These are phyloP conservation scores for Talaromyces proteolyticus DNA, from an alignment of 495 filamentous ascomycete species.

Conservation along the genomic window DNA sequence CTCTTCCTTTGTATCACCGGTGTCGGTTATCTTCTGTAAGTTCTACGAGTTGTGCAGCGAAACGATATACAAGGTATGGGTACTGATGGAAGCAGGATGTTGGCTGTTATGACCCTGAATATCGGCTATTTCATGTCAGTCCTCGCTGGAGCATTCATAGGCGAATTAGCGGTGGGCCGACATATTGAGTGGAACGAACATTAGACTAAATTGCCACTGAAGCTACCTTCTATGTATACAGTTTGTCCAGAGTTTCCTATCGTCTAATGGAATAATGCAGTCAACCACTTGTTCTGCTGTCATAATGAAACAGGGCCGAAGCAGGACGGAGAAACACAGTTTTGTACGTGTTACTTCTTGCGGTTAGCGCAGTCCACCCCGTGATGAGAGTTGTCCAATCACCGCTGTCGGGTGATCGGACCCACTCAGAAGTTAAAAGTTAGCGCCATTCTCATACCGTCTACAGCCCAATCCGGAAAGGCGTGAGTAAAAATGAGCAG, in stretches of 20 bases:
- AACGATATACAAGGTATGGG: constrained; percentile 3
- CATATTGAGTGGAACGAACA: constrained; percentile 36
- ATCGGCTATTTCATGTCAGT: constrained; percentile 92
- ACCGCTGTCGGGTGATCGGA: neutral
- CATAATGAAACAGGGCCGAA: no score
- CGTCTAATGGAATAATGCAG: no score
- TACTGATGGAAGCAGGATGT: constrained; percentile 58
- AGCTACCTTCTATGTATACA: no score
- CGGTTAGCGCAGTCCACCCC: no score
- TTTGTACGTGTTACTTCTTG: no score
- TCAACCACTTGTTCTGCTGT: no score
- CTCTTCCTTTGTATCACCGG: constrained; percentile 65
- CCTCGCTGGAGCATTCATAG: constrained; percentile 75
- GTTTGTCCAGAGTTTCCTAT: no score
- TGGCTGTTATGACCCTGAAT: constrained; percentile 98
- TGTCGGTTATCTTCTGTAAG: constrained; percentile 86
- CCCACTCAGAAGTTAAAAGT: neutral
- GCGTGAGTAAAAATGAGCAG: constrained; percentile 9
- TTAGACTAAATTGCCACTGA: constrained; percentile 1
- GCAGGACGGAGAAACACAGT: no score
- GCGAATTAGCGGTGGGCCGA: constrained; percentile 74
- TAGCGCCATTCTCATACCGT: no score
- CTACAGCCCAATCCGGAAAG: neutral
- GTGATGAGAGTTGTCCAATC: no score
- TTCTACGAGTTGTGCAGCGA: constrained; percentile 12